These are phyloP conservation scores for Lentinus polychrous DNA, from an alignment of 1,284 basidiomycete genomes.

Conservation along the genomic window DNA sequence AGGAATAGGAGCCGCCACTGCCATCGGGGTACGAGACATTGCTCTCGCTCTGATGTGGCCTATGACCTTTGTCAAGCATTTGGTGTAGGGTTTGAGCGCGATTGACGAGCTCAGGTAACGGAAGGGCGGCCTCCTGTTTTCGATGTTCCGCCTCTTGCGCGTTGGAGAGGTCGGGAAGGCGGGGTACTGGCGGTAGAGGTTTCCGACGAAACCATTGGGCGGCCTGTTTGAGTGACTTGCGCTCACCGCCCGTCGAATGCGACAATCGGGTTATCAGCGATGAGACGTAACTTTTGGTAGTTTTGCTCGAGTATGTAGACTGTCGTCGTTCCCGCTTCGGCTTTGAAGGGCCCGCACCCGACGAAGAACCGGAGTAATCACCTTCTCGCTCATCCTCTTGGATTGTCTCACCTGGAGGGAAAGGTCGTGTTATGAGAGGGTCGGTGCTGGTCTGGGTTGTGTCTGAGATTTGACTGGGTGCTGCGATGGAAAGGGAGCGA, in stretches of 20 bases:
- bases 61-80: slow-evolving; percentile 45
- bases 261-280: slow-evolving; percentile 45
- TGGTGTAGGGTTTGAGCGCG: slow-evolving; percentile 42
- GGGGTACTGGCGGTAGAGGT: slow-evolving; percentile 50
- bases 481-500: slow-evolving; percentile 8
- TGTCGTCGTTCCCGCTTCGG: slow-evolving; percentile 20
- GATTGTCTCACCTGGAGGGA: slow-evolving; percentile 10
- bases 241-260: slow-evolving; percentile 20
- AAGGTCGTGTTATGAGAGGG: slow-evolving; percentile 9
- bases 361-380: slow-evolving; percentile 6
- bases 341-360: slow-evolving; percentile 3
- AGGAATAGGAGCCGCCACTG: background rate
- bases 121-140: slow-evolving; percentile 37
- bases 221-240: slow-evolving; percentile 29
- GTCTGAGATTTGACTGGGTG: slow-evolving; percentile 10
- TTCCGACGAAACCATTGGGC: slow-evolving; percentile 41
- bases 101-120: slow-evolving; percentile 44
- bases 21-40: slow-evolving; percentile 10
- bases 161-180: slow-evolving; percentile 36
- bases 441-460: slow-evolving; percentile 11
- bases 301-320: slow-evolving; percentile 35
- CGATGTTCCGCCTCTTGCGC: slow-evolving; percentile 33
- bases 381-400: slow-evolving; percentile 11
- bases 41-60: slow-evolving; percentile 37
- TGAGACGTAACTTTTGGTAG: slow-evolving; percentile 36